Evolutionary conservation across 495 filamentous ascomycete species (phyloP).

Genomic region (Wilcoxina mikolae): DNA sequence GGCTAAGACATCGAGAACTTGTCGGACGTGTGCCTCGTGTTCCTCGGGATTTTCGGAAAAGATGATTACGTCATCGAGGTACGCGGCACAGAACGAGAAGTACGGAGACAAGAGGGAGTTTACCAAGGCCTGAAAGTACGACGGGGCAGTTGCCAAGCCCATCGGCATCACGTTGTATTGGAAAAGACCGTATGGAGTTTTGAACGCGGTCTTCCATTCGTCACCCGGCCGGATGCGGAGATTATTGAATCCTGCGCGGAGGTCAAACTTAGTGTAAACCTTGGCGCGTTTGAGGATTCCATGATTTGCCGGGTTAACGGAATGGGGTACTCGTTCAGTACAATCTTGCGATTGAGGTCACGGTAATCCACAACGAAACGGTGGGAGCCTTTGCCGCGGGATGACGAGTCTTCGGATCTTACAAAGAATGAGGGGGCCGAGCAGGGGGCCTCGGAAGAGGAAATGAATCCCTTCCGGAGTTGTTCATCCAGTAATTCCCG

Average conservation of each 20-base stretch:
- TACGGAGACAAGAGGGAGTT: conserved; percentile 23
- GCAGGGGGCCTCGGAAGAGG: not conserved
- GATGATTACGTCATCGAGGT: conserved; percentile 31
- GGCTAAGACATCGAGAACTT: conserved; percentile 19
- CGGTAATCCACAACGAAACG: not conserved
- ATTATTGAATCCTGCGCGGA: conserved; percentile 2
- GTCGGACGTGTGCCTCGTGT: conserved; percentile 18
- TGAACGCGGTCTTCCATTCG: conserved; percentile 31
- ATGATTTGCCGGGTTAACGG: not conserved
- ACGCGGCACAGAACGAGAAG: conserved; percentile 27
- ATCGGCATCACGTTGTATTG: conserved; percentile 26
- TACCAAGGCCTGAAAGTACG: conserved; percentile 28
- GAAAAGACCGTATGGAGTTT: conserved; percentile 24
- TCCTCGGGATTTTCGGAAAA: conserved; percentile 19
- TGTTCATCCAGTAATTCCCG: not conserved
- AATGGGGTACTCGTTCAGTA: not conserved
- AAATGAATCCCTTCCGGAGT: not conserved
- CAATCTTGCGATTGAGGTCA: not conserved
- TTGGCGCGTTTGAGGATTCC: not conserved
- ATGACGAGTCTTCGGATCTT: not conserved
- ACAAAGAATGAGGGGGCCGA: not conserved
- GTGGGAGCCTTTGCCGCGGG: not conserved
- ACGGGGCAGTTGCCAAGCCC: conserved; percentile 20
- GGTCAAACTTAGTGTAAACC: conserved; percentile 8
- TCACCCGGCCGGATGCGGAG: conserved; percentile 28